Evolutionary conservation across 495 filamentous ascomycete genomes (phyloP).

Genomic region (Stereocaulon alpinum): DNA sequence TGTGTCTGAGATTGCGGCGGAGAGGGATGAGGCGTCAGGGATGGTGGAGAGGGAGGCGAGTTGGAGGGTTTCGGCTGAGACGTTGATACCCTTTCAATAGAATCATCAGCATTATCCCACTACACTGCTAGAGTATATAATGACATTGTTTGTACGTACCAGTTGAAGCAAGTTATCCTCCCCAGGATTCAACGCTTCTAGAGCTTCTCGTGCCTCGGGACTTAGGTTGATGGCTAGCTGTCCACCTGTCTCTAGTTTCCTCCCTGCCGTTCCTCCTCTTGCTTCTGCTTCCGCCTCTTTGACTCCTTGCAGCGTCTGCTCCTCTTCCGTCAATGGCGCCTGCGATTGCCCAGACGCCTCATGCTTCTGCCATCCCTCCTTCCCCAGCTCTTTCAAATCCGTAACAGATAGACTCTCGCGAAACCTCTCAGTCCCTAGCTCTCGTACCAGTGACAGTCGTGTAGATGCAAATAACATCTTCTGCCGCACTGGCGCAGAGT

Average conservation of each 20-base stretch:
- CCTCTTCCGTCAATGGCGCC: conserved; percentile 81
- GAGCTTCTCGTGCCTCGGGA: conserved; percentile 54
- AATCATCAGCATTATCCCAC: background rate
- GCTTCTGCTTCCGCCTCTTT: conserved; percentile 72
- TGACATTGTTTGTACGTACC: conserved; percentile 34
- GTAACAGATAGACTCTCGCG: conserved; percentile 66
- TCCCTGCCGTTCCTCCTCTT: conserved; percentile 63
- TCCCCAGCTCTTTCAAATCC: conserved; percentile 57
- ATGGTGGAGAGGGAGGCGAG: conserved; percentile 35
- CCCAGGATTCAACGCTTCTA: conserved; percentile 47
- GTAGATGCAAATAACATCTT: conserved; percentile 96
- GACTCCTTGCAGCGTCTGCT: conserved; percentile 65
- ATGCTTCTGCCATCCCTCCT: conserved; percentile 65
- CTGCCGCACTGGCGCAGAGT: conserved; percentile 77
- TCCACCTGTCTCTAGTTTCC: conserved; percentile 32
- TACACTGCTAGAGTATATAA: too few relatives aligned
- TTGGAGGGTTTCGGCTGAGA: conserved; percentile 65
- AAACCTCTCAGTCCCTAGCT: conserved; percentile 86
- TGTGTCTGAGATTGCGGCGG: conserved; percentile 56
- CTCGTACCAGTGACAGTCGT: conserved; percentile 68
- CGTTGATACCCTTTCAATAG: conserved; percentile 53
- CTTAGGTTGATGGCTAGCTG: conserved; percentile 53
- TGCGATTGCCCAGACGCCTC: conserved; percentile 37
- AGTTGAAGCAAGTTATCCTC: conserved; percentile 65
- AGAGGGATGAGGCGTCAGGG: conserved; percentile 25